A percentile compares a stretch with the other conserved stretches of the same genome.
phyloP scores from a whole-genome alignment of 371 early-diverging fungal species.

The Gilbertella persicaria region DNA sequence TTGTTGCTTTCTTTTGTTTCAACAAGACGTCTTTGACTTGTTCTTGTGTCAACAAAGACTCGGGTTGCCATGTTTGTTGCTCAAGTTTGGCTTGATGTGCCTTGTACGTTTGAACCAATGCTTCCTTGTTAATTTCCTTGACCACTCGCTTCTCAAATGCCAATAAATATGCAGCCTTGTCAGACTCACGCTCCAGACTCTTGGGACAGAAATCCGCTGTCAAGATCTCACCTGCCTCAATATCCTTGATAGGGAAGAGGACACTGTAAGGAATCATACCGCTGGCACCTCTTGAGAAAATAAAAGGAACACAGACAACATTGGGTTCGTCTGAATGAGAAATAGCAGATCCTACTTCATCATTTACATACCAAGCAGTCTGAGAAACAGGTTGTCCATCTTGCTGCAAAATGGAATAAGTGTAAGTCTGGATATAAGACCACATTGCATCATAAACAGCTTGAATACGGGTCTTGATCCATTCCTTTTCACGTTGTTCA shows the following conservation, averaged over 20 bases:
- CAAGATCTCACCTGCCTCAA: constrained; percentile 49
- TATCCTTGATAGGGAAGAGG: constrained; percentile 58
- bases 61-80: not conserved
- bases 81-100: constrained; percentile 3
- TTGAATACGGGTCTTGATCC: constrained; percentile 28
- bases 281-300: constrained; percentile 56
- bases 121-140: constrained; percentile 15
- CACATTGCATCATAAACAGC: constrained; percentile 51
- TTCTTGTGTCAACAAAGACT: not conserved
- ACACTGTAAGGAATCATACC: constrained; percentile 63
- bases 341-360: constrained; percentile 62
- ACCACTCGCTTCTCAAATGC: constrained; percentile 44
- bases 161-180: constrained; percentile 52
- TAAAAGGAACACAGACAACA: constrained; percentile 56
- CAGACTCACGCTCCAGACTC: constrained; percentile 37
- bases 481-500: constrained; percentile 26
- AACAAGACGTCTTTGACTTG: not conserved
- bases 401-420: constrained; percentile 56
- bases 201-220: constrained; percentile 56
- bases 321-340: constrained; percentile 58
- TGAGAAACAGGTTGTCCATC: constrained; percentile 55
- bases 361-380: constrained; percentile 62
- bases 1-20: not conserved
- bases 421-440: constrained; percentile 59
- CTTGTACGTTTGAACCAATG: constrained; percentile 39